A percentile compares a stretch with the other conserved stretches of the same genome.
These are phyloP conservation scores for Ophioceras dolichostomum DNA, from an alignment of 2,329 filamentous ascomycete genomes.

Conservation along the genomic window DNA sequence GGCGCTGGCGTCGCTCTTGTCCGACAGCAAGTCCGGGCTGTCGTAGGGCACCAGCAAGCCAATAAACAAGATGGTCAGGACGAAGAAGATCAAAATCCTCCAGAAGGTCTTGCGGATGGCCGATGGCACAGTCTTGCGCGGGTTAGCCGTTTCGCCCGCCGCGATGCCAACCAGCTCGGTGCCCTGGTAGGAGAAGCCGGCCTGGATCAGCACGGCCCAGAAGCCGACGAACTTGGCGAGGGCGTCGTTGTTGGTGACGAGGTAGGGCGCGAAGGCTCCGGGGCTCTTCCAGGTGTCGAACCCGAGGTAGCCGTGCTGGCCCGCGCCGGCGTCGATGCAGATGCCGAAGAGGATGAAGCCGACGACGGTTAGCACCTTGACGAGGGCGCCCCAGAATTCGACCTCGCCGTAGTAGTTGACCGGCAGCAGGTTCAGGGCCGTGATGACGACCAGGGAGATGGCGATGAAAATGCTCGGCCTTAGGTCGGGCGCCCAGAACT, in stretches of 20 bases:
- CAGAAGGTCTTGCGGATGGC: slow-evolving; percentile 67
- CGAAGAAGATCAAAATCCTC: slow-evolving; percentile 59
- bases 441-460: slow-evolving; percentile 62
- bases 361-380: slow-evolving; percentile 65
- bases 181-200: slow-evolving; percentile 60
- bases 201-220: slow-evolving; percentile 56
- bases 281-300: slow-evolving; percentile 60
- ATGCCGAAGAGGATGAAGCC: slow-evolving; percentile 69
- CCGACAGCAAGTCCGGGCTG: slow-evolving; percentile 38
- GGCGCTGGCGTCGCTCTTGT: slow-evolving; percentile 39
- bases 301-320: slow-evolving; percentile 57
- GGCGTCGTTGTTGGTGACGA: slow-evolving; percentile 24
- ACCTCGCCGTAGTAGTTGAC: slow-evolving; percentile 64
- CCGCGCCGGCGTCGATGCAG: slow-evolving; percentile 60
- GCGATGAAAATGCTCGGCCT: slow-evolving; percentile 61
- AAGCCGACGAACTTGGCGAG: slow-evolving; percentile 55
- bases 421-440: slow-evolving; percentile 56
- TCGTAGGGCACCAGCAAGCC: slow-evolving; percentile 54
- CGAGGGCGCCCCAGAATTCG: slow-evolving; percentile 66
- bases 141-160: slow-evolving; percentile 66
- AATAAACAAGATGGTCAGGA: slow-evolving; percentile 55
- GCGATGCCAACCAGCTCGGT: slow-evolving; percentile 67
- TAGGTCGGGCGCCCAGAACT: slow-evolving; percentile 55
- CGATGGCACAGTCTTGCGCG: slow-evolving; percentile 56
- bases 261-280: slow-evolving; percentile 53